Conservation (phyloP, 2,329 filamentous ascomycete genomes). For the Alternaria alternata region DNA sequence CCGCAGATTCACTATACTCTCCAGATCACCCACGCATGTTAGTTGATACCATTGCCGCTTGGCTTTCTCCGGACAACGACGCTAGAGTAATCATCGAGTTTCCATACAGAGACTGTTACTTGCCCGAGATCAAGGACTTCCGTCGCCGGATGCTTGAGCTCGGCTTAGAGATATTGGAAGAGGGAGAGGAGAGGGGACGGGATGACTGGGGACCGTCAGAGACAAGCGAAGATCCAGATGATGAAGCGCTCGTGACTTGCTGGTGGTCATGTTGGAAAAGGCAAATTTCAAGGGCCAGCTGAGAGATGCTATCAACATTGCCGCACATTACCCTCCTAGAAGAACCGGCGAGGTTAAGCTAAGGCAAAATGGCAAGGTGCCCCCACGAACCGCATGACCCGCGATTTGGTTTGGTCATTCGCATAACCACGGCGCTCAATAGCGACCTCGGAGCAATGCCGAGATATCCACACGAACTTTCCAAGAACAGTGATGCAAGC, state of each 20-base stretch:
- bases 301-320: constrained; percentile 19
- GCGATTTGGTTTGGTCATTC: constrained; percentile 20
- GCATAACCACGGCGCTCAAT: constrained; percentile 24
- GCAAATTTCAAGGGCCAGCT: constrained; percentile 22
- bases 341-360: constrained; percentile 1
- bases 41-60: constrained; percentile 71
- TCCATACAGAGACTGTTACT: constrained; percentile 76
- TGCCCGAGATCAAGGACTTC: constrained; percentile 70
- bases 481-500: constrained; percentile 30
- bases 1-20: constrained; percentile 88
- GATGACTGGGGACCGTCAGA: constrained; percentile 73
- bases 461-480: constrained; percentile 24
- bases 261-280: constrained; percentile 72
- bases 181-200: constrained; percentile 70
- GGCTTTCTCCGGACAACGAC: constrained; percentile 65
- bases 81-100: constrained; percentile 81
- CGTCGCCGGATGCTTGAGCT: constrained; percentile 66
- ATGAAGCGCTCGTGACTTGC: constrained; percentile 63
- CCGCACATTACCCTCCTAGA: constrained; percentile 12
- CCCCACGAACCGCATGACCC: constrained; percentile 10
- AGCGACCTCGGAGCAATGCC: constrained; percentile 35
- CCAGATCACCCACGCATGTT: constrained; percentile 80
- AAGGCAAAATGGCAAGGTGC: neutral
- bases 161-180: constrained; percentile 63
- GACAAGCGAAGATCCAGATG: constrained; percentile 58